Evolutionary conservation across 23 red algal genomes (phyloP).

Genomic region (Pyropia haitanensis): DNA sequence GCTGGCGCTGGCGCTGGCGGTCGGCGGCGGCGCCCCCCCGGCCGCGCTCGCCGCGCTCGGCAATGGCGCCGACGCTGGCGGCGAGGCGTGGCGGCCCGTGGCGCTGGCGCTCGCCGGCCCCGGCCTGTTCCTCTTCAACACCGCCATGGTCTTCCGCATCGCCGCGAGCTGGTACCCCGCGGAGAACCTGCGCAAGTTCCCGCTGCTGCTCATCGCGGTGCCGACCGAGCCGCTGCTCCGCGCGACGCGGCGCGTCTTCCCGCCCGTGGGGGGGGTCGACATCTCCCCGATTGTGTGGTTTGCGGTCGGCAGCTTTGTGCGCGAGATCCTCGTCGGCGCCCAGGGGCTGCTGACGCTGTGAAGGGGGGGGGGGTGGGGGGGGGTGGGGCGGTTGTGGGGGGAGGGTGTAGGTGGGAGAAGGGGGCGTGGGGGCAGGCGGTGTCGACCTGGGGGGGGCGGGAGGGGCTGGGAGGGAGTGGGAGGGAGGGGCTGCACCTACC

Average conservation of each 20-base stretch:
- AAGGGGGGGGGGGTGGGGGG: no score
- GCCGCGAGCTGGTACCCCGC: constrained; percentile 78
- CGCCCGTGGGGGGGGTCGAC: constrained; percentile 88
- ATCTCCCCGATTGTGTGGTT: constrained; percentile 97
- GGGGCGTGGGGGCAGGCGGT: background rate
- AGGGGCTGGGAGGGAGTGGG: no score
- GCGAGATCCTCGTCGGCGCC: constrained; percentile 84
- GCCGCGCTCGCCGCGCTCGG: no score
- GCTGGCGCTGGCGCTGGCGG: no score
- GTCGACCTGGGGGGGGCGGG: no score
- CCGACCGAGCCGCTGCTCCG: constrained; percentile 77
- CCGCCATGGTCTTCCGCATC: constrained; percentile 76
- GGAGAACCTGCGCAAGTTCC: constrained; percentile 47
- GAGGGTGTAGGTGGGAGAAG: no score
- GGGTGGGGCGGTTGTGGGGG: no score
- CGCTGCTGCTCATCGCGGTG: constrained; percentile 60
- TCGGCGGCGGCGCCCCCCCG: no score
- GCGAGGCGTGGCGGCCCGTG: constrained; percentile 19
- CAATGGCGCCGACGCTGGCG: no score
- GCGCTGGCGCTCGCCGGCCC: constrained; percentile 43
- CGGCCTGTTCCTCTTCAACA: constrained; percentile 58
- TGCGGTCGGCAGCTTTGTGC: constrained; percentile 67
- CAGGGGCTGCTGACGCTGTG: constrained; percentile 74
- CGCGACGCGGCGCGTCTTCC: constrained; percentile 65
- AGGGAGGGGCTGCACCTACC: no score